These are phyloP conservation scores for Saccharomyces cerevisiae DNA, from an alignment of 805 yeast genomes.

Conservation along the genomic window DNA sequence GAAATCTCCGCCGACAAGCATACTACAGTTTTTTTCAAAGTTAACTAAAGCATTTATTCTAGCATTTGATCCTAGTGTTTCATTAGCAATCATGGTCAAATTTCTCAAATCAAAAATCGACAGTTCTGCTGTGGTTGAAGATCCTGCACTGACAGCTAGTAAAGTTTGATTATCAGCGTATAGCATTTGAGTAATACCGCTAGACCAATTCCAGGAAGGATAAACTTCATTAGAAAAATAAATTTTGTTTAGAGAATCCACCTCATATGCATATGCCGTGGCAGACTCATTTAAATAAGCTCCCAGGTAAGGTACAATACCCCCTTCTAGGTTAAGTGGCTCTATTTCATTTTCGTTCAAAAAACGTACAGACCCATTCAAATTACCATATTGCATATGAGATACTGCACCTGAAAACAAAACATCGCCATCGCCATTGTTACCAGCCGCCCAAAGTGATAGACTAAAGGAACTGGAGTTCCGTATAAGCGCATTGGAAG, in stretches of 20 bases:
- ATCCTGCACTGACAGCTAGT: slow-evolving; percentile 16
- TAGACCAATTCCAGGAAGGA: slow-evolving; percentile 14
- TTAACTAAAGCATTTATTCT: slow-evolving; percentile 37
- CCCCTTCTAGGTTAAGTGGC: background rate
- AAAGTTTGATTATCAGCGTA: slow-evolving; percentile 21
- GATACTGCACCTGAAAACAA: slow-evolving; percentile 29
- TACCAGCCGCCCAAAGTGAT: slow-evolving; percentile 21
- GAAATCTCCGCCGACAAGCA: slow-evolving; percentile 67
- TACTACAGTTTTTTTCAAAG: slow-evolving; percentile 33
- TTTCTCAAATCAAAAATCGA: slow-evolving; percentile 31
- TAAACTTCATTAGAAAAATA: slow-evolving; percentile 5
- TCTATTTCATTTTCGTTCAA: slow-evolving; percentile 10
- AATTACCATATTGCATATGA: slow-evolving; percentile 9
- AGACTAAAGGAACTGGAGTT: slow-evolving; percentile 21
- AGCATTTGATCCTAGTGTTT: slow-evolving; percentile 31
- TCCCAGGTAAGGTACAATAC: slow-evolving; percentile 27
- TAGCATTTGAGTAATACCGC: slow-evolving; percentile 17
- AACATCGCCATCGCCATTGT: slow-evolving; percentile 27
- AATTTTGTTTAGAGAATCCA: slow-evolving; percentile 10
- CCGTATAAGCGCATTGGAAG: slow-evolving; percentile 10
- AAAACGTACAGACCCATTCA: slow-evolving; percentile 15
- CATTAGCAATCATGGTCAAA: slow-evolving; percentile 39
- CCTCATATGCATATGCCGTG: slow-evolving; percentile 54
- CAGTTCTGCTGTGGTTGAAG: slow-evolving; percentile 4
- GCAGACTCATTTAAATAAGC: slow-evolving; percentile 39